Evolutionary conservation across 1,139 yeast species (phyloP).

Genomic region (Kurtzmaniella quercitrusa): DNA sequence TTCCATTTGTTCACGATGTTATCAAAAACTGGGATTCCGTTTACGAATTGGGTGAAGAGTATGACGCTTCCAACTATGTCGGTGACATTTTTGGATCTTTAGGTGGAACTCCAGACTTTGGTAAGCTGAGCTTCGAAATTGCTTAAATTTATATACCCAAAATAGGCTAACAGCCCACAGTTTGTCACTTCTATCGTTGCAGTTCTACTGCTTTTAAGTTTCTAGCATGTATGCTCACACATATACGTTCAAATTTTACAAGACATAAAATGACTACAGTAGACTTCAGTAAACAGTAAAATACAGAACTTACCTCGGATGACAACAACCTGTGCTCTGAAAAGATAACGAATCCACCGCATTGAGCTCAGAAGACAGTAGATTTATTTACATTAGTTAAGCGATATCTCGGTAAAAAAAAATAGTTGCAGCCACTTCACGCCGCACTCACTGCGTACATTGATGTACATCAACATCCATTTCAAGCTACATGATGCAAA

Average conservation of each 20-base stretch:
- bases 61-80: conserved; percentile 48
- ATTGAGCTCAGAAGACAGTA: too few species aligned
- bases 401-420: too few species aligned
- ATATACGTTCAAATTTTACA: too few species aligned
- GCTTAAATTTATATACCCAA: conserved; percentile 11
- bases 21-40: conserved; percentile 47
- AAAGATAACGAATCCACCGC: too few species aligned
- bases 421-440: too few species aligned
- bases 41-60: conserved; percentile 33
- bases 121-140: conserved; percentile 16
- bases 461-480: too few species aligned
- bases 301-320: too few species aligned
- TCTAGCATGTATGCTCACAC: neutral
- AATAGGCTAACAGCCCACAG: neutral
- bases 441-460: too few species aligned
- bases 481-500: neutral
- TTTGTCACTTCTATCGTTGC: neutral
- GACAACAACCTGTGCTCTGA: too few species aligned
- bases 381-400: too few species aligned
- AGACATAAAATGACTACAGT: too few species aligned
- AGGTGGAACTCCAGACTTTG: conserved; percentile 33
- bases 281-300: too few species aligned
- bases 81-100: conserved; percentile 59
- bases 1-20: conserved; percentile 53
- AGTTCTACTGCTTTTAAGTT: neutral